Evolutionary conservation across 768 basidiomycete genomes (phyloP).

Genomic region (Suillus occidentalis): DNA sequence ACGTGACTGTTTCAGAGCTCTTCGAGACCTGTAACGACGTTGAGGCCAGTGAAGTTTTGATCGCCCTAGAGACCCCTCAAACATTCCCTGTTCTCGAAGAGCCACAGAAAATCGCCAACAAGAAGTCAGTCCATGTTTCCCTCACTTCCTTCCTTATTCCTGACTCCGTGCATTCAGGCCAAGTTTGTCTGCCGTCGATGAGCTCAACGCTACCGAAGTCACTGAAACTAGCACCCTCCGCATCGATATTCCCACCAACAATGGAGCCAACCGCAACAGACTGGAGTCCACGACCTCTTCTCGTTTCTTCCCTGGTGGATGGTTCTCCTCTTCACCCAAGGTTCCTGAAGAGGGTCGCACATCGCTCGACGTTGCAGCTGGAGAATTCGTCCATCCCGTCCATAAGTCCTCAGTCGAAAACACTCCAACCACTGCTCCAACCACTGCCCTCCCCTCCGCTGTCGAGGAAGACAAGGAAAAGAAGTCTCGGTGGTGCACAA

Average conservation of each 20-base stretch:
- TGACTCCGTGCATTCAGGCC: conserved; percentile 8
- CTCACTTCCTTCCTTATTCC: conserved; percentile 1
- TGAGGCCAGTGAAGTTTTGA: background rate
- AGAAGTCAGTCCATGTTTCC: conserved; percentile 12
- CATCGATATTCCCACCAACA: conserved; percentile 17
- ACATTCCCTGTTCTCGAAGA: conserved; percentile 19
- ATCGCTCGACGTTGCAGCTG: conserved; percentile 50
- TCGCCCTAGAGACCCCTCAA: conserved; percentile 3
- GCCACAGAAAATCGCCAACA: conserved; percentile 7
- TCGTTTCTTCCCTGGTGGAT: conserved; percentile 56
- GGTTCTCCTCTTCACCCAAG: conserved; percentile 41
- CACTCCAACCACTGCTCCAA: conserved; percentile 9
- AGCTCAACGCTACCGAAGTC: conserved; percentile 7
- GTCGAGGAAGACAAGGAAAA: conserved; percentile 16
- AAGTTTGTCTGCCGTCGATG: conserved; percentile 10
- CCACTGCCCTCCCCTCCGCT: conserved; percentile 10
- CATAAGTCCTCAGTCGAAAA: conserved; percentile 8
- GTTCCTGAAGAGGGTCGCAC: conserved; percentile 42
- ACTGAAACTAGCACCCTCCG: conserved; percentile 7
- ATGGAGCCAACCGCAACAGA: conserved; percentile 31
- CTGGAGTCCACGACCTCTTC: conserved; percentile 59
- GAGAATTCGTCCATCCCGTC: conserved; percentile 45
- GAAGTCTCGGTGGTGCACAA: conserved; percentile 18
- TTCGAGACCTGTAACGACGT: background rate
- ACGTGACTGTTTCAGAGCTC: background rate